Base-by-base conservation (phyloP, 352 stramenopile species). In the Phytopythium sindhum region DNA sequence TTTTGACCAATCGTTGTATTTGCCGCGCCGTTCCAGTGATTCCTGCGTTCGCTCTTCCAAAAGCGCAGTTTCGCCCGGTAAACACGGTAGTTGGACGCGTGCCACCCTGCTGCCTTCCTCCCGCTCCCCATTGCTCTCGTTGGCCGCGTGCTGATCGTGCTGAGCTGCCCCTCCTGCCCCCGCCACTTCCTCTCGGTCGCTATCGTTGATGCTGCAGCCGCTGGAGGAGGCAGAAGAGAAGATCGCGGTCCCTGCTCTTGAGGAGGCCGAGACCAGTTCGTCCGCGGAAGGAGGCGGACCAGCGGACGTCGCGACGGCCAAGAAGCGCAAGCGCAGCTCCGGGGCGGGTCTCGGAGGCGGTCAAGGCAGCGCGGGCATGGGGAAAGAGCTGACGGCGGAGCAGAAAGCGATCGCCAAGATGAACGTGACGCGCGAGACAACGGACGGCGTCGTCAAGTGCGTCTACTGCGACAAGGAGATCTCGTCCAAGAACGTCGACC, bases 401-500 rank as follows among this genome's bases (percentile, higher is more conserved):
- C 85, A 94, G 66, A 94, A 94, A 60, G 71, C 75, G 17, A 70
- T 91, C 53, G 81, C 87, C 50, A 90, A 88, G 60, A 85, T 88
- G 78, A 80, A 92, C 73, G 78, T 94, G 47, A 79, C 68, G 42
- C 83, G 85, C 58, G 76, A 84, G 60, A 69, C 67, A 23, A 70
- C 75, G 31, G 85, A 91, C 12, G 83, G 80, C 23, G 45, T 74
- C 35, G 75, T 90, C 67, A 94, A 90, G 72, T 94, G 85, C 70
- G 80, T 71, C 68, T 91, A 89, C 70, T 94, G 85, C 67, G 80
- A 89, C 50, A 94, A 94, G 66, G 85, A 94, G 66, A 94, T 94
- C 66, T 74, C 85, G 53, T 89, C 80, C 45, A 88, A 87, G 64
- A 94, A 94, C 64, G 77, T 94, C 1, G 85, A 94, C 57, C 85